A percentile compares a stretch with the other conserved stretches of the same genome.
These are phyloP conservation scores for Zygoascus tannicola DNA, from an alignment of 805 yeast species.

Conservation along the genomic window DNA sequence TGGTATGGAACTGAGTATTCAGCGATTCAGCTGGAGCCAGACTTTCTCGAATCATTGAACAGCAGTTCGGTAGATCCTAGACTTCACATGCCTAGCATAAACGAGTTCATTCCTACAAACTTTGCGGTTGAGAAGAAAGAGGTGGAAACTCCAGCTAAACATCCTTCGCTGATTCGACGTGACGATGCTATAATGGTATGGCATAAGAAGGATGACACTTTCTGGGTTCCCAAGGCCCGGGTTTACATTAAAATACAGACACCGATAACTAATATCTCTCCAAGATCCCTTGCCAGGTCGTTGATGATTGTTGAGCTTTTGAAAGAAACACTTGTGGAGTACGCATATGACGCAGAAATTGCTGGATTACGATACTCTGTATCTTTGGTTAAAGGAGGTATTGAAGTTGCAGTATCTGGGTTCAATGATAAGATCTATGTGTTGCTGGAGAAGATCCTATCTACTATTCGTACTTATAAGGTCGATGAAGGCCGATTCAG, in stretches of 20 bases:
- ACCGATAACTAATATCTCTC: slow-evolving; percentile 54
- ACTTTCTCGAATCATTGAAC: slow-evolving; percentile 30
- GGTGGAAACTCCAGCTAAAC: slow-evolving; percentile 34
- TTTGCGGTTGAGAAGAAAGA: slow-evolving; percentile 48
- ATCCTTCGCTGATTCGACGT: slow-evolving; percentile 54
- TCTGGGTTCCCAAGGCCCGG: slow-evolving; percentile 79
- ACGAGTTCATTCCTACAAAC: slow-evolving; percentile 73
- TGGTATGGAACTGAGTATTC: slow-evolving; percentile 90
- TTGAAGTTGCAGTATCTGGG: slow-evolving; percentile 61
- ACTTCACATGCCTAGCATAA: slow-evolving; percentile 59
- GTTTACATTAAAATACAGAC: slow-evolving; percentile 52
- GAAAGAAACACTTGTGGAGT: slow-evolving; percentile 65
- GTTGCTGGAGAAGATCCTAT: slow-evolving; percentile 52
- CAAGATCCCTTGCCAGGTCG: slow-evolving; percentile 48
- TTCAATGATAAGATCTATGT: slow-evolving; percentile 71
- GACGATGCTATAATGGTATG: slow-evolving; percentile 52
- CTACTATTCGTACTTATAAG: slow-evolving; percentile 41
- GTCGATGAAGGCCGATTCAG: slow-evolving; percentile 53
- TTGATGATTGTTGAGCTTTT: slow-evolving; percentile 59
- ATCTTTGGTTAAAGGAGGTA: slow-evolving; percentile 56
- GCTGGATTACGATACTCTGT: slow-evolving; percentile 64
- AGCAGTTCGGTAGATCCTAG: slow-evolving; percentile 23
- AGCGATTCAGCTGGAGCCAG: slow-evolving; percentile 18
- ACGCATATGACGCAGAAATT: slow-evolving; percentile 73
- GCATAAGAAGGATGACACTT: slow-evolving; percentile 85